A percentile compares a stretch with the other conserved stretches of the same genome.
Conservation (phyloP, 768 basidiomycete species). For the Leccinum disarticulatum region DNA sequence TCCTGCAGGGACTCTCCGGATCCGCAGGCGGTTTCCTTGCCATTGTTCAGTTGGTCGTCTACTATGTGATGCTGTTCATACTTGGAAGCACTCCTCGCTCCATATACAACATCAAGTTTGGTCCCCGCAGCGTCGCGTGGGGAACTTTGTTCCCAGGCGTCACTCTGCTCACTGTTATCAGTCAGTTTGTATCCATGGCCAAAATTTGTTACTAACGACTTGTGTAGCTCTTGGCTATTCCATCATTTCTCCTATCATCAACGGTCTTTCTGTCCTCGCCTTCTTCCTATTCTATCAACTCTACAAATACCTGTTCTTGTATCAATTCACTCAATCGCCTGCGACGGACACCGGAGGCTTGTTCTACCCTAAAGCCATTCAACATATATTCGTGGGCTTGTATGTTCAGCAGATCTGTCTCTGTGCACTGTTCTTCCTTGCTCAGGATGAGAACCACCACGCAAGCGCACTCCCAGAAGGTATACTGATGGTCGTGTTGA, state of each 20-base stretch:
- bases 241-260: constrained; percentile 91
- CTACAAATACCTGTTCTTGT: constrained; percentile 87
- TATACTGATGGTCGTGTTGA: constrained; percentile 81
- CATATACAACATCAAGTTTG: constrained; percentile 82
- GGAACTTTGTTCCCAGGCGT: constrained; percentile 71
- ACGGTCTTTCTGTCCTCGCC: constrained; percentile 77
- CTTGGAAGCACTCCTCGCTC: constrained; percentile 88
- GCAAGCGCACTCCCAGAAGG: constrained; percentile 71
- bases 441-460: constrained; percentile 50
- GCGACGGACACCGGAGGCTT: constrained; percentile 83
- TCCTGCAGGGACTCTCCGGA: constrained; percentile 79
- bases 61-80: constrained; percentile 88
- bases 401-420: constrained; percentile 90
- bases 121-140: constrained; percentile 63
- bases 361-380: constrained; percentile 94
- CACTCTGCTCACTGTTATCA: constrained; percentile 81
- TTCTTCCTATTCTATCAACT: constrained; percentile 84
- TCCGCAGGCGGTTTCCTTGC: constrained; percentile 81
- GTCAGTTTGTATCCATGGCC: constrained; percentile 40
- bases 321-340: constrained; percentile 68
- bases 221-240: constrained; percentile 70
- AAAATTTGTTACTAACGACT: constrained; percentile 1
- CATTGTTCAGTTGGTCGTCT: constrained; percentile 70
- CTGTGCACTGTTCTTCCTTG: constrained; percentile 88
- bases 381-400: constrained; percentile 90